Base-by-base conservation (phyloP, 2,329 filamentous ascomycete species). In the Diaporthe australafricana region DNA sequence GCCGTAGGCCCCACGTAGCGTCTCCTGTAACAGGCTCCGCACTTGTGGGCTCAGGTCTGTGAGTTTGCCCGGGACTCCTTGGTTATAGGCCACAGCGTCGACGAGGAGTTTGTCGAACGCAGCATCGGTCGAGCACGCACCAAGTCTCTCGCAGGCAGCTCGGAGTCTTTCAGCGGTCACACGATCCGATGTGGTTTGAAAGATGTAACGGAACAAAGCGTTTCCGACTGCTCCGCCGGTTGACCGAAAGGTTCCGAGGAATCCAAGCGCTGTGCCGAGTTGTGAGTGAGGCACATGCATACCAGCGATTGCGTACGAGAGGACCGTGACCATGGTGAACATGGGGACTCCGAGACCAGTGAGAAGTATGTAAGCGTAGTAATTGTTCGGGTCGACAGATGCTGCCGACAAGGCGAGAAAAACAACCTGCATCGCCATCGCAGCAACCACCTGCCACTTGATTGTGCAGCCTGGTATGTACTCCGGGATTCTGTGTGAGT, bases 241-340 rank as follows among this genome's bases (percentile, higher is more conserved):
- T 42, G 67, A 70, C 9, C 67, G 67, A 25, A 70, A 70, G 5
- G 67, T 62, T 16, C 67, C 67, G 3, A 70, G 42, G 2, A 70
- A 52, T 5, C 67, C 67, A 12, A 70, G 67, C 9, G 67, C 67
- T 12, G 55, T 62, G 45, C 53, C 67, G 5, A 70, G 27, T 42
- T 70, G 67, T 20, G 67, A 70, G 42, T 70, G 67, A 47, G 67
- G 67, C 3, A 70, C 67, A 17, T 70, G 67, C 42, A 70, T 50
- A 16, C 67, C 48, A 8, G 67, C 67, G 17, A 70, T 70, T 12
- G 67, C 67, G n/a, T 70, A 70, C 6, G 67, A 70, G 5, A 70
- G 53, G 20, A 70, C 35, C 30, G 67, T 70, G 17, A 70, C 55
- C 11, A 53, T 32, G 6, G 55, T 50, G 30, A 70, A 70, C 67